Percentiles rank a stretch among this genome's conserved stretches.
Conservation (phyloP, 1,139 yeast genomes). For the Citeromyces hawaiiensis region DNA sequence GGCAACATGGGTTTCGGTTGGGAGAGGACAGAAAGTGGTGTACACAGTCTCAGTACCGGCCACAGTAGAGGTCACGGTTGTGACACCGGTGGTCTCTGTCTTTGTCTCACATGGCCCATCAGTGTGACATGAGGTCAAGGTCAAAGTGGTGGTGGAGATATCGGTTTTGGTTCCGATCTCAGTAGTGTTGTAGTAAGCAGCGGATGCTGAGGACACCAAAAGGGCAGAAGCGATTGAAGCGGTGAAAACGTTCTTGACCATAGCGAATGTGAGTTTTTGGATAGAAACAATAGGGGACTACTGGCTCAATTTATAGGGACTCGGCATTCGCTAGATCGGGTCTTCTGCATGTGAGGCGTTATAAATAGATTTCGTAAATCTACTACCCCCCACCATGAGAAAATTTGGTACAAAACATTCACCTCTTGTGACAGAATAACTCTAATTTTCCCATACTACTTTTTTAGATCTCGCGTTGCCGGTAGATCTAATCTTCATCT, state of each 20-base stretch:
- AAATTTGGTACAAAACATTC: not conserved
- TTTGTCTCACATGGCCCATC: constrained; percentile 20
- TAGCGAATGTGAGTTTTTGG: not conserved
- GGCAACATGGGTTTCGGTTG: constrained; percentile 4
- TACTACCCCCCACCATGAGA: not conserved
- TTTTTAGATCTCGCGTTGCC: not conserved
- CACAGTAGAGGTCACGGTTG: constrained; percentile 24
- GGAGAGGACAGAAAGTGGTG: constrained; percentile 28
- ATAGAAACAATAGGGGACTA: not conserved
- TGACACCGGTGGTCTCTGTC: constrained; percentile 19
- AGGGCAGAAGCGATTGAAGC: constrained; percentile 3
- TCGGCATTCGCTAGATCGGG: not conserved
- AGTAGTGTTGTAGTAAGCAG: constrained; percentile 7
- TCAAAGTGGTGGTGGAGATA: constrained; percentile 3
- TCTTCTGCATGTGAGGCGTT: not conserved
- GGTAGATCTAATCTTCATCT: not conserved
- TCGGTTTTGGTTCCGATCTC: constrained; percentile 2
- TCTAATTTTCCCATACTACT: not conserved
- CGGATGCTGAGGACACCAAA: constrained; percentile 7
- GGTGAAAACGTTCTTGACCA: constrained; percentile 2
- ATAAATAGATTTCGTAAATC: not conserved
- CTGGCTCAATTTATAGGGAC: not conserved
- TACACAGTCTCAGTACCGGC: constrained; percentile 14
- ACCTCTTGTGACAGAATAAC: not conserved
- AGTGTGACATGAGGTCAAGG: constrained; percentile 23